Evolutionary conservation across 257 asterid genomes (phyloP).

Genomic region (Linderniella brevidens): DNA sequence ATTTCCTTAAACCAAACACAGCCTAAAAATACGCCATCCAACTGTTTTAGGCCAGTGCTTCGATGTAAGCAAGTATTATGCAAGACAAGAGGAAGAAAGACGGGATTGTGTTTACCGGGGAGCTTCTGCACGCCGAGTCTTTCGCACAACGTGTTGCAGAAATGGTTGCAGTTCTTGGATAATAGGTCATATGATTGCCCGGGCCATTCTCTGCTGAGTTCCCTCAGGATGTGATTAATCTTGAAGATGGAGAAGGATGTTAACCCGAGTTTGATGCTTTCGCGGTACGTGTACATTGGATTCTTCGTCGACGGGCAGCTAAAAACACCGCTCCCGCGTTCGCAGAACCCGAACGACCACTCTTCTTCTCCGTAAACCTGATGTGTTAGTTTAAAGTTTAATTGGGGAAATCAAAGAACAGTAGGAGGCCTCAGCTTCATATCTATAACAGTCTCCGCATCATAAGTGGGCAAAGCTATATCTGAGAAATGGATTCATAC

Average conservation of each 20-base stretch:
- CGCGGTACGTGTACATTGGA: conserved; percentile 90
- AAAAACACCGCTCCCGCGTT: conserved; percentile 89
- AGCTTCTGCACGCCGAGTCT: conserved; percentile 89
- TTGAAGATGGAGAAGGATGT: conserved; percentile 45
- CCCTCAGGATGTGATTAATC: conserved; percentile 85
- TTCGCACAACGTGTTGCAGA: conserved; percentile 84
- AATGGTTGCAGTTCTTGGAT: conserved; percentile 92
- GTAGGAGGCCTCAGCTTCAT: no score
- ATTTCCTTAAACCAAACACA: no score
- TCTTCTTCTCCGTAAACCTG: conserved; percentile 78
- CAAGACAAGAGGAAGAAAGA: not conserved
- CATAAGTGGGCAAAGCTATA: no score
- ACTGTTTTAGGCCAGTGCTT: no score
- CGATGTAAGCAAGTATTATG: not conserved
- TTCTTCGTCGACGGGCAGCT: conserved; percentile 76
- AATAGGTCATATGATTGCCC: conserved; percentile 74
- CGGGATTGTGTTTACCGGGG: conserved; percentile 45
- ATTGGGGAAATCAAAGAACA: not conserved
- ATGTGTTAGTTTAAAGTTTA: not conserved
- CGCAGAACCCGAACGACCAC: conserved; percentile 98
- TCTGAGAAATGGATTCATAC: no score
- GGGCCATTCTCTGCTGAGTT: conserved; percentile 97
- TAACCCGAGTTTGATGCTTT: conserved; percentile 53
- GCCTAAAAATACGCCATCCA: no score
- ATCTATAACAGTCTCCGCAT: no score